Evolutionary conservation across 139 green algal genomes (phyloP), one percentile per base, ranked within the genome.

Genomic region (Haematococcus lacustris): DNA sequence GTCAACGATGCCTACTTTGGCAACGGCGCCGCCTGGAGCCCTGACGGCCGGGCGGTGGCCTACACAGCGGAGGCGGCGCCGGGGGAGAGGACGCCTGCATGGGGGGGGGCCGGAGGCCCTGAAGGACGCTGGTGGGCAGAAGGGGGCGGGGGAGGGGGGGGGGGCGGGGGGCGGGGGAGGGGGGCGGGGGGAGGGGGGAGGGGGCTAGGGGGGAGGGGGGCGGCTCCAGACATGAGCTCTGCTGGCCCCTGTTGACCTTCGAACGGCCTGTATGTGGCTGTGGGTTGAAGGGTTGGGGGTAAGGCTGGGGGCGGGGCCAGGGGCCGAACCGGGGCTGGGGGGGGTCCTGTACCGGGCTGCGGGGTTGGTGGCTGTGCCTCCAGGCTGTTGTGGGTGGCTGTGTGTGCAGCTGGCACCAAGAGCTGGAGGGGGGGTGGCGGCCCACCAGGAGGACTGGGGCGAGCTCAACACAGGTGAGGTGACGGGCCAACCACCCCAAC

Each of bases 1-100:
- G 82, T 89, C 51, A 92, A 89, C 40, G 93, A 97, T 65, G 86
- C 84, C 53, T 96, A 89, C 88, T 98, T 94, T 66, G 75, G 69
- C 9, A 71, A 68, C 21, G 91, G 90, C 2, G 84, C 85, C 13
- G 86, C 90, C 0, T 98, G 93, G 91, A 85, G 59, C 6, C 66
- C 78, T 0, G 87, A 91, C 38, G 93, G 96, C 74, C 72, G 26
- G 3, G 74, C 74, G 0, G 70, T 96, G 1, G 88, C 79, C 0
- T 98, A 98, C 75, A 81, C 90, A 26, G 93, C 92, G 2, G 92
- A 97, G 80, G 83, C 86, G 64, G 65, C 80, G 1, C 4, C 38
- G 0, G 28, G 30, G 13, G 82, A 87, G 78, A 76, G 75, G 70
- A 87, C 82, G 1, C 80, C 80, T 30, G 70, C 71, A n/a, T 86